Base-by-base conservation (phyloP, 2,329 filamentous ascomycete species). In the Tolypocladium cylindrosporum region DNA sequence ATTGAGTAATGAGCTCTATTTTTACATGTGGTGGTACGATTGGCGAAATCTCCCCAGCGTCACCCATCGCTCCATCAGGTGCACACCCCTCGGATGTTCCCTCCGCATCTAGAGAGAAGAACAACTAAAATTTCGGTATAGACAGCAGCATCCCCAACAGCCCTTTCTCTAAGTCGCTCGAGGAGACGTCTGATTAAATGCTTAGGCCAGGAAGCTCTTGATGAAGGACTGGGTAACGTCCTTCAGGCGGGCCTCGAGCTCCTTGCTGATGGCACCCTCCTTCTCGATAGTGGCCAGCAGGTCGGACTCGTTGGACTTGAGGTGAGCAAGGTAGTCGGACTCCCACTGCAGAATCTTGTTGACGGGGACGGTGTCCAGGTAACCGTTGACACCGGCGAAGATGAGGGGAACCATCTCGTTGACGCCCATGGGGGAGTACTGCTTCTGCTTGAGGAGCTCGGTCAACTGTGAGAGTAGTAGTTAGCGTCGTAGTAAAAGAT, bases 401-500 rank as follows among this genome's bases (percentile, higher is more conserved):
- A 99, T 97, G 68, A 99, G 87, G 68, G 94, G 94, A 82, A 99
- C 94, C 93, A 97, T 97, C 84, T 99, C 93, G 84, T 95, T 94
- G 75, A 97, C 93, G 68, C 91, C 90, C 92, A 97, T 97, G 71
- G 94, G 94, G 53, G 85, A 88, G 86, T 97, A 99, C 82, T 99
- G 94, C 87, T 96, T 97, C 86, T 99, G 94, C 89, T 97, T 97
- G 72, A 97, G 89, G 67, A 97, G 90, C 86, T 97, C 93, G 69
- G 93, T 97, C 74, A 92, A 83, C 82, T 84, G 68, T 65, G 39
- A 61, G 58, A 21, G 19, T 13, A 13, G 31, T 21, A 2, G 10
- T 52, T n/a, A 52, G 48, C 48, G n/a, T 37, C 48, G 31, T 21
- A n/a, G 4, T 31, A 31, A 4, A 27, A 13, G 16, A 2, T 6